phyloP scores from a whole-genome alignment of 2,329 filamentous ascomycete genomes.

The Arthroderma uncinatum region DNA sequence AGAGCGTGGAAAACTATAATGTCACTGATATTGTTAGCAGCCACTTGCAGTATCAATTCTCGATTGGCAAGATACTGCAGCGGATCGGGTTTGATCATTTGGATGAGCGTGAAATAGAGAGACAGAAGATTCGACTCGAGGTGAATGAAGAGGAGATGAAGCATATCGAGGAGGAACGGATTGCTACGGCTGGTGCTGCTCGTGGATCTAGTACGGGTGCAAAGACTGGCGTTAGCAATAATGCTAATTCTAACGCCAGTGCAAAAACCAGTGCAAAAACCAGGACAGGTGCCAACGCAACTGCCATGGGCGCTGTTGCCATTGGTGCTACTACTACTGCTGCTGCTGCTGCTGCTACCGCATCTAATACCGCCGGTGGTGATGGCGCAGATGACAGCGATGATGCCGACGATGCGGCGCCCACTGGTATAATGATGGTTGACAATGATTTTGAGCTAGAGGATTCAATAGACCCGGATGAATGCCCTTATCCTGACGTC shows the following conservation, averaged over 20 bases:
- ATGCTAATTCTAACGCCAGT: background rate
- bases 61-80: slow-evolving; percentile 55
- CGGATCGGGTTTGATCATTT: slow-evolving; percentile 60
- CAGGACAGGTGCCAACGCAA: background rate
- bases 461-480: background rate
- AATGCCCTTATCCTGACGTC: background rate
- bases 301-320: background rate
- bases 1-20: slow-evolving; percentile 52
- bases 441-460: background rate
- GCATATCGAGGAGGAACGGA: slow-evolving; percentile 24
- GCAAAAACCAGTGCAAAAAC: no score
- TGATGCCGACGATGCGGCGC: background rate
- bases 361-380: background rate
- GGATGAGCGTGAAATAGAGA: slow-evolving; percentile 36
- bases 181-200: slow-evolving; percentile 19
- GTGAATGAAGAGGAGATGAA: slow-evolving; percentile 28
- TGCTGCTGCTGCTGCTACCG: background rate
- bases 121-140: slow-evolving; percentile 32
- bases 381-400: background rate
- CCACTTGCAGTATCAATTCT: slow-evolving; percentile 58
- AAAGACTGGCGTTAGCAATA: background rate
- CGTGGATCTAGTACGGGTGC: background rate
- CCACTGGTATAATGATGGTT: background rate
- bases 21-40: slow-evolving; percentile 55
- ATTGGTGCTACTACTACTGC: background rate